A percentile compares a stretch with the other conserved stretches of the same genome.
Conservation (phyloP, 352 stramenopile genomes). For the Pythium phragmiticola region DNA sequence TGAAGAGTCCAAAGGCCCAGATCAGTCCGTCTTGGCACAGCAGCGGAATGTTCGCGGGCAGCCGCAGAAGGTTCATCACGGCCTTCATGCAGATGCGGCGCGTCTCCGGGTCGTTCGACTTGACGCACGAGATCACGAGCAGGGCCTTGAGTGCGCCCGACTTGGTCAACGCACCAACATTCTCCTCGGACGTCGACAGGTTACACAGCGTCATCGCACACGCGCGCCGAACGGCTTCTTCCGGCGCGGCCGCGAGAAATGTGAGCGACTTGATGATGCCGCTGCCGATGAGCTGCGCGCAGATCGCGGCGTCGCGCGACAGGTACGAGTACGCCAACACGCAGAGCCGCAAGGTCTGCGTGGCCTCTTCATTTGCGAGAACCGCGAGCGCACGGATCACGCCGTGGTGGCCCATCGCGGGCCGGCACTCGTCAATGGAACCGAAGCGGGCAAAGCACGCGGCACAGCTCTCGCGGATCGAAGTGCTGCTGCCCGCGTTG, state of each 20-base stretch:
- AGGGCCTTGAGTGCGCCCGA: slow-evolving; percentile 87
- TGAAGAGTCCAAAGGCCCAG: slow-evolving; percentile 69
- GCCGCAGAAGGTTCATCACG: slow-evolving; percentile 64
- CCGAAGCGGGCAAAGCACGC: slow-evolving; percentile 72
- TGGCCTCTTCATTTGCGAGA: slow-evolving; percentile 49
- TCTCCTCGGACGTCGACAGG: slow-evolving; percentile 85
- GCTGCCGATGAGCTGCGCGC: slow-evolving; percentile 44
- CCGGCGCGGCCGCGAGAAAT: slow-evolving; percentile 58
- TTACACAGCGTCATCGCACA: slow-evolving; percentile 93
- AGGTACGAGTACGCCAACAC: slow-evolving; percentile 68
- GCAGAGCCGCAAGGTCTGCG: slow-evolving; percentile 55
- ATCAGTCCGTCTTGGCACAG: slow-evolving; percentile 70
- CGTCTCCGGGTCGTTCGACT: slow-evolving; percentile 77
- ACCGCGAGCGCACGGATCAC: slow-evolving; percentile 49
- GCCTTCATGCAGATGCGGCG: slow-evolving; percentile 70
- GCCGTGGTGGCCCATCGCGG: slow-evolving; percentile 48
- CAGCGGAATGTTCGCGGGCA: slow-evolving; percentile 42
- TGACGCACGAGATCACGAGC: slow-evolving; percentile 79
- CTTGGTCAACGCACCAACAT: slow-evolving; percentile 88
- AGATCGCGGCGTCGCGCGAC: slow-evolving; percentile 46
- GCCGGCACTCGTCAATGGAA: slow-evolving; percentile 50
- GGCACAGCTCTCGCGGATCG: slow-evolving; percentile 45
- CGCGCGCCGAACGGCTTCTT: slow-evolving; percentile 64
- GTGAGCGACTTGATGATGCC: slow-evolving; percentile 75
- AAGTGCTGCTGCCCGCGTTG: slow-evolving; percentile 9